Evolutionary conservation across 106 monocot genomes (phyloP).

Genomic region (Narthecium ossifragum): DNA sequence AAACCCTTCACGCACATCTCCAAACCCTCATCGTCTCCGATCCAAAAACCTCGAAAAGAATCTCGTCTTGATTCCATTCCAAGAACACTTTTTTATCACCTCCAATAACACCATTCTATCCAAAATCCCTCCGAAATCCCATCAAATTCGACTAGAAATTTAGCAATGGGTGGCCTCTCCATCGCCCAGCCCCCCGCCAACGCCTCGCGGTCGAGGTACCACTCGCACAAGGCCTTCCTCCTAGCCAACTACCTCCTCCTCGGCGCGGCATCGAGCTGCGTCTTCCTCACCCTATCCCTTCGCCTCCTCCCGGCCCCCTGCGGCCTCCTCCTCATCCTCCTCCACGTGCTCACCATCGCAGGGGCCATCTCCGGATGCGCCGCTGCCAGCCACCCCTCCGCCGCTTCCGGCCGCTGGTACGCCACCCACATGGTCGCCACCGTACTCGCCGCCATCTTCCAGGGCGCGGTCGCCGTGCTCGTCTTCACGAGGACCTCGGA

Average conservation of each 20-base stretch:
- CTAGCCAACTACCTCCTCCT: slow-evolving; percentile 82
- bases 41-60: no score
- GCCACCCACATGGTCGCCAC: slow-evolving; percentile 80
- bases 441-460: slow-evolving; percentile 84
- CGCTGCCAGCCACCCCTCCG: slow-evolving; percentile 17
- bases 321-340: slow-evolving; percentile 82
- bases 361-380: slow-evolving; percentile 55
- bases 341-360: slow-evolving; percentile 67
- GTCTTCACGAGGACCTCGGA: slow-evolving; percentile 58
- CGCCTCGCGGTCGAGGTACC: slow-evolving; percentile 16
- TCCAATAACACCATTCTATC: no score
- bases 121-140: no score
- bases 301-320: slow-evolving; percentile 72
- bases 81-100: no score
- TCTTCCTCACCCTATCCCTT: slow-evolving; percentile 90
- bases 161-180: background rate
- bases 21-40: no score
- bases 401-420: slow-evolving; percentile 47
- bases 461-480: slow-evolving; percentile 70
- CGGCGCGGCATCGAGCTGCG: slow-evolving; percentile 74
- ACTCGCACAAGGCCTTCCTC: slow-evolving; percentile 67
- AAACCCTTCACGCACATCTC: no score
- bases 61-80: no score
- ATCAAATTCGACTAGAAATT: no score
- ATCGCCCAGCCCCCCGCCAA: background rate